phyloP scores from a whole-genome alignment of 352 stramenopile genomes.

The Globisporangium recalcitrans region DNA sequence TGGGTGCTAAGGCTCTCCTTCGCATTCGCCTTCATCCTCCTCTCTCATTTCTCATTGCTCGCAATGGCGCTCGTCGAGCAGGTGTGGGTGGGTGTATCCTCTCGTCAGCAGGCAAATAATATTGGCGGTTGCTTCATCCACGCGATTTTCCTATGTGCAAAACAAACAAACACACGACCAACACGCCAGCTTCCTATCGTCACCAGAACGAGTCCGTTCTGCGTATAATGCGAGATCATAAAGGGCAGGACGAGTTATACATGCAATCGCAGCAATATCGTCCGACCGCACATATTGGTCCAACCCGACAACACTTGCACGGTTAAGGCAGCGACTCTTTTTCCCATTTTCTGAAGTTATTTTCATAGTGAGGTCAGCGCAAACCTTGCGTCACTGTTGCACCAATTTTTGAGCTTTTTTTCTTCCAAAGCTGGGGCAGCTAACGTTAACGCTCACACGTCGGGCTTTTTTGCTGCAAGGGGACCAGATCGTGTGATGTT shows the following conservation, averaged over 20 bases:
- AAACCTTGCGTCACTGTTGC: not conserved
- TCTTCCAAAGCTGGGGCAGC: not conserved
- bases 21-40: not conserved
- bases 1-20: not conserved
- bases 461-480: not conserved
- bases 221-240: not conserved
- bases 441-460: no score
- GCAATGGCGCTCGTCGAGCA: not conserved
- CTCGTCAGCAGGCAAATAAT: not conserved
- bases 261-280: not conserved
- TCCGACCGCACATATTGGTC: not conserved
- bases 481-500: not conserved
- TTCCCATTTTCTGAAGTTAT: slow-evolving; percentile 2
- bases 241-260: not conserved
- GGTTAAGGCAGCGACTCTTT: not conserved
- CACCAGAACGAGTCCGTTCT: not conserved
- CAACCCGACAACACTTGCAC: not conserved
- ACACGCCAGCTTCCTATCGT: not conserved
- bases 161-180: not conserved
- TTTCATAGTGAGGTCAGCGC: not conserved
- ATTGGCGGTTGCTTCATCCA: not conserved
- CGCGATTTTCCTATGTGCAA: not conserved
- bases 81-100: not conserved
- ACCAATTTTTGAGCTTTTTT: not conserved
- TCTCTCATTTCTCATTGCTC: not conserved